These are phyloP conservation scores for Trichomonascaceae sp. DNA, from an alignment of 1,139 yeast genomes.

Conservation along the genomic window DNA sequence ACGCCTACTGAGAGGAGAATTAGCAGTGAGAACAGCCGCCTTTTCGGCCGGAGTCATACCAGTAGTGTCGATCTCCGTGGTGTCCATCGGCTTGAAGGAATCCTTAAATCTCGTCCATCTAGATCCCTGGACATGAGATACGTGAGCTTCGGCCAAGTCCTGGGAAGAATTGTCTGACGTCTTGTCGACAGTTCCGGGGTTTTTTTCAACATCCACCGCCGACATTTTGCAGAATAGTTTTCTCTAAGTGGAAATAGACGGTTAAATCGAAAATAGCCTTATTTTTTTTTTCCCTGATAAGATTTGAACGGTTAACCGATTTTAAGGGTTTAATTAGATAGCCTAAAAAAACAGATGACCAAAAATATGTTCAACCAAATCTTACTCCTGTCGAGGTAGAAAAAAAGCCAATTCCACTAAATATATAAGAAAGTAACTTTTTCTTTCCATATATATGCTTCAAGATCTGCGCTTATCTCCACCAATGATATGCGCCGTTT, in stretches of 20 bases:
- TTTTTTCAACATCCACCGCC: constrained; percentile 6
- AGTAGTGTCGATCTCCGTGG: constrained; percentile 25
- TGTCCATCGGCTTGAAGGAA: constrained; percentile 26
- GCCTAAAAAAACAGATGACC: constrained; percentile 16
- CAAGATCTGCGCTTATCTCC: not conserved
- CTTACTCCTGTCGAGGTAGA: not conserved
- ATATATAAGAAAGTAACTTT: not conserved
- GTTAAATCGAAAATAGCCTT: not conserved
- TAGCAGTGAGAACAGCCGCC: constrained; percentile 38
- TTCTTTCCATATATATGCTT: not conserved
- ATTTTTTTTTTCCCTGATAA: not conserved
- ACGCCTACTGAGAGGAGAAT: constrained; percentile 61
- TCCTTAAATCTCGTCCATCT: constrained; percentile 24
- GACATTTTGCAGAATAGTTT: not conserved
- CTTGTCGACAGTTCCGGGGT: constrained; percentile 3
- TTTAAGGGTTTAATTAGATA: not conserved
- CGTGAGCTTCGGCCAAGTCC: constrained; percentile 1
- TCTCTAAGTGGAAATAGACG: not conserved
- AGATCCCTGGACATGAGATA: not conserved
- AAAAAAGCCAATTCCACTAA: not conserved
- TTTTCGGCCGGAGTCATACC: constrained; percentile 23
- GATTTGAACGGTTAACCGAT: not conserved
- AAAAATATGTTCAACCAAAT: not conserved
- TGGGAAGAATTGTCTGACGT: constrained; percentile 4
- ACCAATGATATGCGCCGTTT: not conserved